Conservation (phyloP, 352 stramenopile species). For the Pythium diclinum region DNA sequence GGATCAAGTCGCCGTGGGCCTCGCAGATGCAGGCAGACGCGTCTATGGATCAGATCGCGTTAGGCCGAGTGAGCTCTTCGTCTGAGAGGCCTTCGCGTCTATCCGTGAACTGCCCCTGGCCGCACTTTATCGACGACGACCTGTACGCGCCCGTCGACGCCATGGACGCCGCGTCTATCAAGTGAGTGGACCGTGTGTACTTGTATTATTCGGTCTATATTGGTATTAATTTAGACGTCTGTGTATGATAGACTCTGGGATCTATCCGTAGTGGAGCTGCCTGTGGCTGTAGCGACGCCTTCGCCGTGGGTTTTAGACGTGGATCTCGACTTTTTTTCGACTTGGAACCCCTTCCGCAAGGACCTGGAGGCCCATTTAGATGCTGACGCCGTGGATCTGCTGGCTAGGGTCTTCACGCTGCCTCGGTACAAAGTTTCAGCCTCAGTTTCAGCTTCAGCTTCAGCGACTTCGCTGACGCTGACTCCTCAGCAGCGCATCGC, state of each 20-base stretch:
- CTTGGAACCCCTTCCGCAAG: constrained; percentile 81
- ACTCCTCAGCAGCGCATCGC: constrained; percentile 24
- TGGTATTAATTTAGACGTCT: background rate
- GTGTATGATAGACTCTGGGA: constrained; percentile 35
- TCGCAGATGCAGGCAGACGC: constrained; percentile 40
- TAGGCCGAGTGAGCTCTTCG: constrained; percentile 22
- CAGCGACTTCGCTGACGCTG: too few species aligned
- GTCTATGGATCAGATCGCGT: constrained; percentile 4
- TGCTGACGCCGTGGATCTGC: constrained; percentile 7
- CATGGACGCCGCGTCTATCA: constrained; percentile 32
- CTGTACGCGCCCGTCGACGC: constrained; percentile 42
- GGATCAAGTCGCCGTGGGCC: constrained; percentile 83
- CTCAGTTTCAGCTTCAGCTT: too few species aligned
- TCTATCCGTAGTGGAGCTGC: constrained; percentile 14
- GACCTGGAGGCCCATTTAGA: constrained; percentile 37
- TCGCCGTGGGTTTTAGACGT: constrained; percentile 70
- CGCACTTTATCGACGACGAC: constrained; percentile 76
- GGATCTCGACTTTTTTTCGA: constrained; percentile 90
- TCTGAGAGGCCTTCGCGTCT: constrained; percentile 30
- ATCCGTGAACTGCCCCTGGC: constrained; percentile 47
- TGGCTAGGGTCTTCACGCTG: constrained; percentile 41
- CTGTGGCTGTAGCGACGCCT: background rate
- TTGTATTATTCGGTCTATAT: too few species aligned
- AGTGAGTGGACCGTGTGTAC: constrained; percentile 16
- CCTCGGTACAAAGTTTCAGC: constrained; percentile 34